phyloP scores from a whole-genome alignment of 192 early-diverging fungal genomes.

The Entomortierella lignicola region DNA sequence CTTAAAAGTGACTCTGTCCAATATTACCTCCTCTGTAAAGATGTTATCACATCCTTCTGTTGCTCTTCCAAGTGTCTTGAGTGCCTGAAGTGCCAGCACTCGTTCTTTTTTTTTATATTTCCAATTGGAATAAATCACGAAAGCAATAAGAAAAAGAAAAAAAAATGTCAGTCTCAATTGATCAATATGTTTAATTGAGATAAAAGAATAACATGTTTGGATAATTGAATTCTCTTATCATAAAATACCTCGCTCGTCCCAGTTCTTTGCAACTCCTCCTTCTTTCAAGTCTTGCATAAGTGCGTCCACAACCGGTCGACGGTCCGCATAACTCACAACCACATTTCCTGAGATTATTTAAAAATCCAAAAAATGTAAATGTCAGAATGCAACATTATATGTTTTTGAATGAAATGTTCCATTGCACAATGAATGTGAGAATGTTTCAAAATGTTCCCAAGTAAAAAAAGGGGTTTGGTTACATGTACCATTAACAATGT shows the following conservation, averaged over 20 bases:
- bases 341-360: conserved; percentile 22
- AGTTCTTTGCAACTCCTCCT: conserved; percentile 34
- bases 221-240: neutral
- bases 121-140: no score
- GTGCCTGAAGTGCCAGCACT: conserved; percentile 58
- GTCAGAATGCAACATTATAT: neutral
- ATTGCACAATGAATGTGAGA: neutral
- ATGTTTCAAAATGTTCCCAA: neutral
- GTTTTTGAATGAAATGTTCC: no score
- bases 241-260: conserved; percentile 37
- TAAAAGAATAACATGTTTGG: no score
- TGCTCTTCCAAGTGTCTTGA: conserved; percentile 72
- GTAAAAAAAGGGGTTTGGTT: neutral
- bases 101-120: conserved; percentile 55
- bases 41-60: conserved; percentile 66
- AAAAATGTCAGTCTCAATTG: neutral
- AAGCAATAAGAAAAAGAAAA: neutral
- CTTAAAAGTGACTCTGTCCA: no score
- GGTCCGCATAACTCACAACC: conserved; percentile 25
- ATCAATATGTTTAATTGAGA: no score
- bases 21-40: conserved; percentile 63
- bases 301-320: conserved; percentile 21
- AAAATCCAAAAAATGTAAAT: neutral
- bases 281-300: conserved; percentile 49
- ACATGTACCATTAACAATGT: conserved; percentile 46